These are phyloP conservation scores for Cercophora samala DNA, from an alignment of 495 filamentous ascomycete species.

Conservation along the genomic window DNA sequence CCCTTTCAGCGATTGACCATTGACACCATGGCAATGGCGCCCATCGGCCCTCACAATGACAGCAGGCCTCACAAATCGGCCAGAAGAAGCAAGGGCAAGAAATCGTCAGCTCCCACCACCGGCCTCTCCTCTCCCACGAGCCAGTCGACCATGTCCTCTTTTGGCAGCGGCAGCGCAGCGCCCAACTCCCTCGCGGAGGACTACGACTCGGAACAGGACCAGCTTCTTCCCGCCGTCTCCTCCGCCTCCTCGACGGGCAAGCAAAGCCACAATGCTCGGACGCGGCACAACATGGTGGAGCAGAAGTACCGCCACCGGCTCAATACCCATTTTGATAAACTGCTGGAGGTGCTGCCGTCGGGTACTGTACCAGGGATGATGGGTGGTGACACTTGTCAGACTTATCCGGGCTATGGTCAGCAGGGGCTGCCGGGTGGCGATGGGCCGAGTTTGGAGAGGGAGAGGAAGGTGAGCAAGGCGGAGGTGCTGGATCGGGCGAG, in stretches of 20 bases:
- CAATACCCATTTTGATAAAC: constrained; percentile 27
- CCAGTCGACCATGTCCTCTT: background rate
- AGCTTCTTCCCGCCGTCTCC: background rate
- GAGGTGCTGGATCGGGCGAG: constrained; percentile 35
- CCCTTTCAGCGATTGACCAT: background rate
- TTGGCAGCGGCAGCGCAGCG: background rate
- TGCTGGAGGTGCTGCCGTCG: constrained; percentile 21
- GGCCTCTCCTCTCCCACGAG: background rate
- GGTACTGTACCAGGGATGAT: background rate
- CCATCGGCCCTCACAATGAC: background rate
- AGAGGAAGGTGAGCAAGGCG: constrained; percentile 29
- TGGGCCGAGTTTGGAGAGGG: background rate
- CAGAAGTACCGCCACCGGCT: constrained; percentile 30
- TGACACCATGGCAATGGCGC: background rate
- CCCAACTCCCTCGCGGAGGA: background rate
- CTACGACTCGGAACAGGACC: background rate
- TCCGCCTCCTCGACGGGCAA: background rate
- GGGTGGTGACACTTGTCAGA: background rate
- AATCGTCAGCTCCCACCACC: background rate
- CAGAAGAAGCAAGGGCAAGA: background rate
- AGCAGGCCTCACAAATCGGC: background rate
- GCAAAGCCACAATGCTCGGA: background rate
- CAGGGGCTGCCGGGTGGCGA: too few relatives aligned
- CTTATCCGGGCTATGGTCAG: too few relatives aligned
- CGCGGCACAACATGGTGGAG: constrained; percentile 31